Conservation (phyloP, 139 green algal genomes). For the Protoeuglena noctilucae region DNA sequence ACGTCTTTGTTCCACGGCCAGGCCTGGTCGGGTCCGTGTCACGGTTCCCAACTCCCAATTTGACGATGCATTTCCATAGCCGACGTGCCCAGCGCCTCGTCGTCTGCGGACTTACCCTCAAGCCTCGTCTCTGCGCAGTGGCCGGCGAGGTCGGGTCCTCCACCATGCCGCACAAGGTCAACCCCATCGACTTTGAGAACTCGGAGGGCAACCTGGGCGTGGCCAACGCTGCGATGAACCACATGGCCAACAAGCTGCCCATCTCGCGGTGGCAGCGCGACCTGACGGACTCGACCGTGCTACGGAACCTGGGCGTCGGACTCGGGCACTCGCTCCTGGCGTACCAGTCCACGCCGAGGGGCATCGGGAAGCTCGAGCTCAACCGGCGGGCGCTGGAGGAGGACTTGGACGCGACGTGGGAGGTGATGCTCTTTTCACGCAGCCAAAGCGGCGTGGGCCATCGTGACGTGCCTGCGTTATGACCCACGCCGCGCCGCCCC, state of each 20-base stretch:
- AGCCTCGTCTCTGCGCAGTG: no score
- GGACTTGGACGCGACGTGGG: constrained; percentile 26
- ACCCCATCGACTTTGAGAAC: constrained; percentile 99
- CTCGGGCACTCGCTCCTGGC: constrained; percentile 78
- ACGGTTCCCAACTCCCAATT: no score
- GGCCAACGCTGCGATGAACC: constrained; percentile 84
- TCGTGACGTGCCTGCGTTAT: no score
- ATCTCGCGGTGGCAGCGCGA: constrained; percentile 84
- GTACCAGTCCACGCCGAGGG: constrained; percentile 62
- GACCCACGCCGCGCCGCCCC: no score
- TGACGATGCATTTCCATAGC: no score
- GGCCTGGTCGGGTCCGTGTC: no score
- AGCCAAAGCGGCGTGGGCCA: no score
- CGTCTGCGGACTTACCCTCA: no score
- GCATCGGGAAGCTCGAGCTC: constrained; percentile 86
- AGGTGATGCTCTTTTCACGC: no score
- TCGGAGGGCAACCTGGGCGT: constrained; percentile 93
- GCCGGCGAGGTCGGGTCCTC: constrained; percentile 61
- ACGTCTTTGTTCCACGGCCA: no score
- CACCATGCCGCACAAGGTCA: constrained; percentile 97
- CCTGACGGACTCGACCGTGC: constrained; percentile 92
- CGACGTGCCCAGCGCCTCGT: no score
- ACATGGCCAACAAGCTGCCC: constrained; percentile 86
- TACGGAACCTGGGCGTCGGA: constrained; percentile 88
- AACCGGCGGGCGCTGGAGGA: constrained; percentile 18